phyloP scores from a whole-genome alignment of 495 filamentous ascomycete genomes.

The Parmelia sp. region DNA sequence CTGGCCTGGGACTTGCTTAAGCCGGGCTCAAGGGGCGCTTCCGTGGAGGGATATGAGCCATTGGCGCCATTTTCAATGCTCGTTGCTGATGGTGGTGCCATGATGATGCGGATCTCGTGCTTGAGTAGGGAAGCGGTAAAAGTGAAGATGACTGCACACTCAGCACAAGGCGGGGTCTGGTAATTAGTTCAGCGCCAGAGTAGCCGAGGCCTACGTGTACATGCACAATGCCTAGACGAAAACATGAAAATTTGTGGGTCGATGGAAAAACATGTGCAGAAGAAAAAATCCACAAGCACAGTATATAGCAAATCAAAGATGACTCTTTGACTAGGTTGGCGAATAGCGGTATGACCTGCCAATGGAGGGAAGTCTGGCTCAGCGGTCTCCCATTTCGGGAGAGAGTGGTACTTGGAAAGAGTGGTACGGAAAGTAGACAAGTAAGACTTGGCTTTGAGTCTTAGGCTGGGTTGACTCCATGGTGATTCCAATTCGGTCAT shows the following conservation, averaged over 20 bases:
- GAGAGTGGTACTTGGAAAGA: too few relatives aligned
- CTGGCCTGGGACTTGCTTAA: conserved; percentile 25
- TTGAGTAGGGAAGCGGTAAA: neutral
- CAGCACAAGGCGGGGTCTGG: neutral
- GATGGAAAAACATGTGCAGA: neutral
- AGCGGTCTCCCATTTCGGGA: neutral
- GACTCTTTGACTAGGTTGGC: neutral
- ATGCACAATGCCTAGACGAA: neutral
- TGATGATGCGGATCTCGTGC: conserved; percentile 2
- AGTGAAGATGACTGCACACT: neutral
- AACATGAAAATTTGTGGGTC: neutral
- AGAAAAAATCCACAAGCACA: neutral
- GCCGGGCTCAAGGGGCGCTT: conserved; percentile 24
- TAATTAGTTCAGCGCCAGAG: neutral
- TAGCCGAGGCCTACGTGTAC: neutral
- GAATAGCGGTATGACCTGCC: neutral
- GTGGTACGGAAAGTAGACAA: too few relatives aligned
- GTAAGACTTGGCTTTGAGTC: too few relatives aligned
- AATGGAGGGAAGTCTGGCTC: neutral
- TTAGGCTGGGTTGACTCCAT: too few relatives aligned
- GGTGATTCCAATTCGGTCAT: too few relatives aligned
- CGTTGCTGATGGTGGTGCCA: conserved; percentile 27
- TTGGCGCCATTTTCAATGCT: conserved; percentile 17
- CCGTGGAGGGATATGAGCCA: conserved; percentile 20
- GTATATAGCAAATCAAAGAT: neutral